These are phyloP conservation scores for Straminergon stramineum DNA, from an alignment of 225 moss, liverwort and hornwort genomes.

Conservation along the genomic window DNA sequence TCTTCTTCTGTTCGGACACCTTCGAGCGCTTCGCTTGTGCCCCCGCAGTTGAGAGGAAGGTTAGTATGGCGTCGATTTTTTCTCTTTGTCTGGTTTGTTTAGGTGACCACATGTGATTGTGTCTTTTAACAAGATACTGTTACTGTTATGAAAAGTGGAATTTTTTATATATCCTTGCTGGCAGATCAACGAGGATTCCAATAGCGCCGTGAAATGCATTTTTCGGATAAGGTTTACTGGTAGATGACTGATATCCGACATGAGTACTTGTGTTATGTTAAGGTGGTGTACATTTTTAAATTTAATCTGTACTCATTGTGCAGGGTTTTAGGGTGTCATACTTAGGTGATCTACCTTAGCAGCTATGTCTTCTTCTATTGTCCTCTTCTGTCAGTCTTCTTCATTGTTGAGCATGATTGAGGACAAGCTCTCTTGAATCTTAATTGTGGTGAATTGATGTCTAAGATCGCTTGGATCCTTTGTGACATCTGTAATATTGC, in stretches of 20 bases:
- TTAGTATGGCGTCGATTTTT: not conserved
- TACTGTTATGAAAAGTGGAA: not conserved
- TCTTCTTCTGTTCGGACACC: slow-evolving; percentile 35
- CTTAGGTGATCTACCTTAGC: not conserved
- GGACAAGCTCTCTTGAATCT: not conserved
- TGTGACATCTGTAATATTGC: not conserved
- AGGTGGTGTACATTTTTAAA: not conserved
- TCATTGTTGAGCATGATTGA: not conserved
- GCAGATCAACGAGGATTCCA: not conserved
- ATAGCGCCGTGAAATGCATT: not conserved
- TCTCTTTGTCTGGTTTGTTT: not conserved
- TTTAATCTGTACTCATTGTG: not conserved
- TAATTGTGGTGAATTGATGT: not conserved
- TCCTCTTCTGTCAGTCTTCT: not conserved
- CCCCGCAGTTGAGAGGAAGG: slow-evolving; percentile 88
- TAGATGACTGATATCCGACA: not conserved
- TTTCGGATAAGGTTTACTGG: not conserved
- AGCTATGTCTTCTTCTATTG: not conserved
- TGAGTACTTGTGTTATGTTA: not conserved
- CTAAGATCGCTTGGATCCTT: not conserved
- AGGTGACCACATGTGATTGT: not conserved
- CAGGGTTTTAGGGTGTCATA: not conserved
- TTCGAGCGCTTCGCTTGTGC: slow-evolving; percentile 49
- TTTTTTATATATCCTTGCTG: not conserved
- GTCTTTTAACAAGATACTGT: not conserved